phyloP scores from a whole-genome alignment of 164 flowering plant species.

The Aristolochia californica region DNA sequence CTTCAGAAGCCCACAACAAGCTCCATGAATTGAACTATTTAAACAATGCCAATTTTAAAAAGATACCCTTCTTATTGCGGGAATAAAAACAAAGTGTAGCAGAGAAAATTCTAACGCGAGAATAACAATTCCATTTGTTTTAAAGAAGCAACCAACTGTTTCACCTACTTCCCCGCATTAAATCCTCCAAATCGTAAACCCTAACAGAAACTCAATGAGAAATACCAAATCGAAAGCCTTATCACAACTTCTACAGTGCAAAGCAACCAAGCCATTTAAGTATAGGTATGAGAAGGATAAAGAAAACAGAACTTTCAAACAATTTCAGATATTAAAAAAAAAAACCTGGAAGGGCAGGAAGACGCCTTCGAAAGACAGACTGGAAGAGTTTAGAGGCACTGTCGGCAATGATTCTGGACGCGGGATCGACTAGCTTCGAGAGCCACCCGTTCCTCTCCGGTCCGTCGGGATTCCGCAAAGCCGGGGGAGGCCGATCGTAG shows the following conservation, averaged over 20 bases:
- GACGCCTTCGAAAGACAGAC: conserved; percentile 47
- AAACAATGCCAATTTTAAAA: too few species aligned
- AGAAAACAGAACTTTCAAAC: background rate
- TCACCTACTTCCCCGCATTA: too few species aligned
- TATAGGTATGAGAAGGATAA: background rate
- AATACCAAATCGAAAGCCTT: background rate
- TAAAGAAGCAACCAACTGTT: too few species aligned
- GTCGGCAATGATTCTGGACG: conserved; percentile 45
- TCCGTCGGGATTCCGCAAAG: conserved; percentile 17
- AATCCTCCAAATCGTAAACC: too few species aligned
- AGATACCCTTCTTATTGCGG: too few species aligned
- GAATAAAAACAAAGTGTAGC: too few species aligned
- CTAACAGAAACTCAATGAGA: too few species aligned
- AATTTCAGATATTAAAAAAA: conserved; percentile 4
- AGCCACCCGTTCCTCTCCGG: conserved; percentile 36
- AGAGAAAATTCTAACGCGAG: too few species aligned
- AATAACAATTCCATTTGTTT: too few species aligned
- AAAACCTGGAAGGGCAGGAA: conserved; percentile 21
- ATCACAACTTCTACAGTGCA: background rate
- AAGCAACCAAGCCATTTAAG: too few species aligned
- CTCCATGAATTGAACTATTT: too few species aligned
- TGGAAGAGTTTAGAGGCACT: conserved; percentile 49
- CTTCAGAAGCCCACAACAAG: too few species aligned
- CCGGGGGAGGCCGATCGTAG: conserved; percentile 57
- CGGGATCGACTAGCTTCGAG: conserved; percentile 73